Conservation (phyloP, 169 alveolate species). For the Eimeria praecox region DNA sequence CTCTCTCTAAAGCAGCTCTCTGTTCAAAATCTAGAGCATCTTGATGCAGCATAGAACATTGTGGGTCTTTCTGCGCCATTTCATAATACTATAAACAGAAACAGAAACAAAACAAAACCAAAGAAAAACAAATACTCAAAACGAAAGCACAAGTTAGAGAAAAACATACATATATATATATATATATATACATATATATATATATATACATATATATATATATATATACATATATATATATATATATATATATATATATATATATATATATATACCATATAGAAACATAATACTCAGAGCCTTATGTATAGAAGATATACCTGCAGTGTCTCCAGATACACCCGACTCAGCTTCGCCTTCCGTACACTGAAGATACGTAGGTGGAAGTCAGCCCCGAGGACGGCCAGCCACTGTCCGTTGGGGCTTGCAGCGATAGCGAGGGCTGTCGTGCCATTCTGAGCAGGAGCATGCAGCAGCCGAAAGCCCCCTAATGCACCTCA, state of each 20-base stretch:
- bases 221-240: not conserved
- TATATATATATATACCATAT: too few relatives aligned
- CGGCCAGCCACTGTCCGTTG: constrained; percentile 75
- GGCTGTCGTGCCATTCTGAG: constrained; percentile 72
- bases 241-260: too few relatives aligned
- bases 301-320: too few relatives aligned
- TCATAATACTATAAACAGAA: constrained; percentile 87
- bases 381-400: constrained; percentile 70
- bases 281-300: too few relatives aligned
- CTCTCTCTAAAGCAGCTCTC: constrained; percentile 94
- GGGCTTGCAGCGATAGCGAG: constrained; percentile 80
- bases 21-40: constrained; percentile 96
- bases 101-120: not conserved
- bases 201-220: not conserved
- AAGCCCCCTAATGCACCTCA: not conserved
- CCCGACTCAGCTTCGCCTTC: constrained; percentile 65
- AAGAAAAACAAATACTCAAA: not conserved
- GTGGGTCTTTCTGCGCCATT: constrained; percentile 93
- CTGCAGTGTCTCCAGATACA: constrained; percentile 78
- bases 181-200: not conserved
- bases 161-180: not conserved
- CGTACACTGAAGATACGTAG: constrained; percentile 71
- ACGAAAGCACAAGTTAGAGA: not conserved
- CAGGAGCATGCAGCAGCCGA: not conserved
- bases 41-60: constrained; percentile 87